phyloP scores from a whole-genome alignment of 1,139 yeast genomes.

The Kluyveromyces marxianus region DNA sequence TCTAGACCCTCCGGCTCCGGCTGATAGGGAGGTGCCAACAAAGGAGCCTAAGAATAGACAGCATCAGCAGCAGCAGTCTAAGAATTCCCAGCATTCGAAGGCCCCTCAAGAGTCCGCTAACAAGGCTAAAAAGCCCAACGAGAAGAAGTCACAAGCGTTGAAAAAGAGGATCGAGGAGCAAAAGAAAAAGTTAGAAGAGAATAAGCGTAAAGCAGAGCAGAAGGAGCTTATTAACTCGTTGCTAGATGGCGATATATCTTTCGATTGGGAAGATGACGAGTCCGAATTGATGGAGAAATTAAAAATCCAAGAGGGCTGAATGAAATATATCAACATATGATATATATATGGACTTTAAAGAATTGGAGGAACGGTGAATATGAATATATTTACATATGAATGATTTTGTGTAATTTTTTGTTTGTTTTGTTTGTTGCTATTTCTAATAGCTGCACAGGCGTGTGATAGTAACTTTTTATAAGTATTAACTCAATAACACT shows the following conservation, averaged over 20 bases:
- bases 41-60: neutral
- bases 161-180: constrained; percentile 29
- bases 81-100: too few relatives aligned
- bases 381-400: neutral
- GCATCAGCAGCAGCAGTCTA: too few relatives aligned
- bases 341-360: neutral
- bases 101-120: neutral
- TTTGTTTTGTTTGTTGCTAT: neutral
- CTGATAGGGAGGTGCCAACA: neutral
- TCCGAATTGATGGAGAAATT: constrained; percentile 11
- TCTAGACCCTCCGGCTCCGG: neutral
- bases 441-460: too few relatives aligned
- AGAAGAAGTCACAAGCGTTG: constrained; percentile 7
- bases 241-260: constrained; percentile 20
- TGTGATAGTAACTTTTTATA: too few relatives aligned
- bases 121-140: neutral
- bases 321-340: neutral
- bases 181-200: constrained; percentile 16
- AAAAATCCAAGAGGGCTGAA: neutral
- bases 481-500: too few relatives aligned
- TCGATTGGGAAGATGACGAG: constrained; percentile 25
- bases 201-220: constrained; percentile 23
- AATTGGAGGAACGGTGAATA: too few relatives aligned
- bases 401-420: neutral
- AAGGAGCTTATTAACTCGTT: constrained; percentile 23